These are phyloP conservation scores for Dryadomyces sulphureus DNA, from an alignment of 2,329 filamentous ascomycete species.

Conservation along the genomic window DNA sequence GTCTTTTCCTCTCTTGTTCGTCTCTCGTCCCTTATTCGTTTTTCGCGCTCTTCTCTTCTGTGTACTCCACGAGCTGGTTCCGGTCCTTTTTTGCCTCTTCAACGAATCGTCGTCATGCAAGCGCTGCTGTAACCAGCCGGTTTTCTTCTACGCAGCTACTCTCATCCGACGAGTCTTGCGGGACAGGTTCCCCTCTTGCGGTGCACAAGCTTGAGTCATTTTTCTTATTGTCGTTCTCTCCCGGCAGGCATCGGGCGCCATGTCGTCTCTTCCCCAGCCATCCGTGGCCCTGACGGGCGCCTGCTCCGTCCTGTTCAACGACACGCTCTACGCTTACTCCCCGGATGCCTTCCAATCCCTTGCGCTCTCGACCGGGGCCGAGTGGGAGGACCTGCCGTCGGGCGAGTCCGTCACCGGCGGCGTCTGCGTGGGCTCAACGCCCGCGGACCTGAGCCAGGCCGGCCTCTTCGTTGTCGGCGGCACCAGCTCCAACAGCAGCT, in stretches of 20 bases:
- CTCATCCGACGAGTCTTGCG: neutral
- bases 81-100: no score
- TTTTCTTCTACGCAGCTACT: neutral
- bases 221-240: neutral
- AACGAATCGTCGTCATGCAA: slow-evolving; percentile 1
- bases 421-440: slow-evolving; percentile 58
- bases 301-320: slow-evolving; percentile 68
- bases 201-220: neutral
- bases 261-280: slow-evolving; percentile 56
- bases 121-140: neutral
- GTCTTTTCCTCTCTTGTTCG: neutral
- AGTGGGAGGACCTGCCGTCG: slow-evolving; percentile 53
- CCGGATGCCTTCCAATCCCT: slow-evolving; percentile 61
- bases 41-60: neutral
- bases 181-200: slow-evolving; percentile 1
- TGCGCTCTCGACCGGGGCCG: slow-evolving; percentile 48
- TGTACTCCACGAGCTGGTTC: neutral
- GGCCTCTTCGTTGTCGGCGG: slow-evolving; percentile 76
- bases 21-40: neutral
- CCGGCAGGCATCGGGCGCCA: slow-evolving; percentile 21
- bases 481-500: slow-evolving; percentile 35
- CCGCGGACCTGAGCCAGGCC: slow-evolving; percentile 40
- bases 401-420: slow-evolving; percentile 61
- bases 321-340: slow-evolving; percentile 76
- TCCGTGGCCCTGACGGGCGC: slow-evolving; percentile 55